phyloP scores from a whole-genome alignment of 1,284 basidiomycete species.

The Austroboletus niveus region DNA sequence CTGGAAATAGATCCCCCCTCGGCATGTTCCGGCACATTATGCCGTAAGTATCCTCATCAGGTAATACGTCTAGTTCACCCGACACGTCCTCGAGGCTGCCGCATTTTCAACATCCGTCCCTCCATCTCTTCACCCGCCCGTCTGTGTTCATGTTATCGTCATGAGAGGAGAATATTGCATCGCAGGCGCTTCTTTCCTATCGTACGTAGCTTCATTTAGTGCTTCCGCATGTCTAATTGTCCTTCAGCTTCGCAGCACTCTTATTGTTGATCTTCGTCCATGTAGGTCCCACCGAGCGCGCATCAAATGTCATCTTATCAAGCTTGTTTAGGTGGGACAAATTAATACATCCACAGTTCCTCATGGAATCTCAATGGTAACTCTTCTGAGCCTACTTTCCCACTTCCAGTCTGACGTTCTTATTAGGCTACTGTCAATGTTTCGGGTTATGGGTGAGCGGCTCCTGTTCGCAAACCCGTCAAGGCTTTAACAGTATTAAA shows the following conservation, averaged over 20 bases:
- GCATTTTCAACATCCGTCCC: constrained; percentile 23
- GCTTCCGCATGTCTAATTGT: constrained; percentile 23
- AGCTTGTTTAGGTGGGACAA: constrained; percentile 64
- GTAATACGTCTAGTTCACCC: constrained; percentile 4
- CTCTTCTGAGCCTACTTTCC: constrained; percentile 4
- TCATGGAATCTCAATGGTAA: constrained; percentile 69
- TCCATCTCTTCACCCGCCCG: constrained; percentile 16
- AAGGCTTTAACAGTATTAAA: constrained; percentile 29
- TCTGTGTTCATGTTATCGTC: constrained; percentile 27
- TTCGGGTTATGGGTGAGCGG: constrained; percentile 62
- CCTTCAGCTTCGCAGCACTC: constrained; percentile 56
- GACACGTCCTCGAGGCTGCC: constrained; percentile 26
- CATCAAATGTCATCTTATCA: constrained; percentile 33
- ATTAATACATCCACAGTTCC: constrained; percentile 73
- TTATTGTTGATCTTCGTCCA: constrained; percentile 77
- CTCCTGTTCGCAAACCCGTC: constrained; percentile 3
- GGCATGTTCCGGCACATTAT: constrained; percentile 17
- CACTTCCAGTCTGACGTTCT: constrained; percentile 14
- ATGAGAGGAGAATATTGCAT: constrained; percentile 76
- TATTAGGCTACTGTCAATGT: constrained; percentile 65
- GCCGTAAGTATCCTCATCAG: constrained; percentile 14
- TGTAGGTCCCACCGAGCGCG: constrained; percentile 43
- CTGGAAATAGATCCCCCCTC: background rate
- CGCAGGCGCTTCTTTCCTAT: constrained; percentile 61
- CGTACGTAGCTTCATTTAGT: constrained; percentile 44